These are phyloP conservation scores for Lizonia empirigonia DNA, from an alignment of 2,329 filamentous ascomycete genomes.

Conservation along the genomic window DNA sequence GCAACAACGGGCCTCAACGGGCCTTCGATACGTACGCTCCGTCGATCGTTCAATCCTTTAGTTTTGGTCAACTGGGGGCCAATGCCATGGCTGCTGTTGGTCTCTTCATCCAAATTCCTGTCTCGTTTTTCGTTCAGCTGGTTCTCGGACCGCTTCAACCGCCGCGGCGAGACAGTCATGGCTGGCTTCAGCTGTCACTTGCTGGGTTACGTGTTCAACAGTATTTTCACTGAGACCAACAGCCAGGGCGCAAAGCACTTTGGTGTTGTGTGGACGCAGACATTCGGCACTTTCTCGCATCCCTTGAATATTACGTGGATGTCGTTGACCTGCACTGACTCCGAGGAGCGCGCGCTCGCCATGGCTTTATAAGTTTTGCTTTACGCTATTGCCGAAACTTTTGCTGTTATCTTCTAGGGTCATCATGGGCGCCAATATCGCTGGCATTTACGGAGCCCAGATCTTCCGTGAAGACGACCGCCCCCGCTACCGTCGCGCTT, in stretches of 20 bases:
- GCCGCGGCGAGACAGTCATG: constrained; percentile 60
- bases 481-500: constrained; percentile 59
- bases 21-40: constrained; percentile 61
- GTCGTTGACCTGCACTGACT: constrained; percentile 61
- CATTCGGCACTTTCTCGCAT: constrained; percentile 61
- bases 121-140: constrained; percentile 60
- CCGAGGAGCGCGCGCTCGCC: constrained; percentile 63
- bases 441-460: constrained; percentile 66
- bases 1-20: constrained; percentile 57
- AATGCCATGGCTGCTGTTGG: constrained; percentile 64
- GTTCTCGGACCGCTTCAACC: constrained; percentile 59
- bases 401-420: constrained; percentile 46
- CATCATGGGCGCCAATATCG: constrained; percentile 67
- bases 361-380: constrained; percentile 58
- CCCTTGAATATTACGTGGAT: constrained; percentile 67
- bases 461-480: constrained; percentile 62
- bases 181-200: constrained; percentile 54
- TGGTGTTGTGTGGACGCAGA: constrained; percentile 62
- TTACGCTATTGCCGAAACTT: neutral
- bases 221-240: constrained; percentile 52
- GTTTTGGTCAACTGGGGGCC: constrained; percentile 55
- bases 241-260: constrained; percentile 56
- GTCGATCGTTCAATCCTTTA: constrained; percentile 60
- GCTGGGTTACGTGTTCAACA: constrained; percentile 61
- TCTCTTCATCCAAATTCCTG: constrained; percentile 59